These are phyloP conservation scores for Pleurotus eryngii DNA, from an alignment of 768 basidiomycete species.

Conservation along the genomic window DNA sequence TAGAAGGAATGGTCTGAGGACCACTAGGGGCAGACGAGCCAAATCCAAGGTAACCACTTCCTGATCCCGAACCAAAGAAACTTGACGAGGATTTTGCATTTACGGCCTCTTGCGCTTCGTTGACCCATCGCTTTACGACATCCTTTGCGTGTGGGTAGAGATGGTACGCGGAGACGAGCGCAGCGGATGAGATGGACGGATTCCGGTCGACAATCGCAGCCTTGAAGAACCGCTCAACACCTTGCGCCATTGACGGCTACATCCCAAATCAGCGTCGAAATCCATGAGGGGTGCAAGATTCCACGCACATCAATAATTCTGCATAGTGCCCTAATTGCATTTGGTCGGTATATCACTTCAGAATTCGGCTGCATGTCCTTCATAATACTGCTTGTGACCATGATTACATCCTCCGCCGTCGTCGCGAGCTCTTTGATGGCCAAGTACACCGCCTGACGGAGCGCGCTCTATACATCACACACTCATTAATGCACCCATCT, in stretches of 20 bases:
- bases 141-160: conserved; percentile 91
- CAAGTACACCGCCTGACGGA: conserved; percentile 97
- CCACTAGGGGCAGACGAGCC: conserved; percentile 54
- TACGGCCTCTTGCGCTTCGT: conserved; percentile 96
- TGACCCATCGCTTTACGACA: conserved; percentile 98
- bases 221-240: conserved; percentile 98
- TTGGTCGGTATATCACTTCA: conserved; percentile 97
- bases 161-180: conserved; percentile 96
- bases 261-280: conserved; percentile 8
- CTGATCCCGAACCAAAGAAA: conserved; percentile 54
- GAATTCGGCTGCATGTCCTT: conserved; percentile 99
- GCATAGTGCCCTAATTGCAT: conserved; percentile 94
- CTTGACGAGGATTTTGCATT: conserved; percentile 78
- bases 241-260: conserved; percentile 99
- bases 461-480: conserved; percentile 69
- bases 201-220: conserved; percentile 97
- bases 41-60: conserved; percentile 72
- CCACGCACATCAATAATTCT: conserved; percentile 92
- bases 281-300: conserved; percentile 2
- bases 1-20: conserved; percentile 79
- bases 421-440: conserved; percentile 96
- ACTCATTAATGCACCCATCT: conserved; percentile 4
- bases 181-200: conserved; percentile 92
- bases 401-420: conserved; percentile 98
- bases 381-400: conserved; percentile 99